Evolutionary conservation across 2,329 filamentous ascomycete genomes (phyloP), one percentile per base, ranked within the genome.

Genomic region (Coleophoma crateriformis): DNA sequence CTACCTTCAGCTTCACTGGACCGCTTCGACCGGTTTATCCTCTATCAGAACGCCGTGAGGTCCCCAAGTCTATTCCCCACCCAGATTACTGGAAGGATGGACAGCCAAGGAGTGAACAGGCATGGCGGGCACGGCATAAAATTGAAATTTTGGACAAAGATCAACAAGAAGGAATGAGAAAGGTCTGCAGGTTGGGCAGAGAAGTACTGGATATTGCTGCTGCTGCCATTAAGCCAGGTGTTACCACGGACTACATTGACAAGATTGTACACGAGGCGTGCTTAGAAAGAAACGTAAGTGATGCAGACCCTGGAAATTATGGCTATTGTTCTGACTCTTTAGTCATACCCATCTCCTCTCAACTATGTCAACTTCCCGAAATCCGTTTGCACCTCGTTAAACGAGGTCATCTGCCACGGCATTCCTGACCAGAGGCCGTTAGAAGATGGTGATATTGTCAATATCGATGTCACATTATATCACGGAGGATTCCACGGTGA

Each of bases 311-410:
- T 33, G 35, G 37, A 17, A 19, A 13, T 10, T n/a, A 10, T 33
- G 10, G 17, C 2, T 10, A 43, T 17, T 7, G 50, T 41, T 61
- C 64, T 50, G 65, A 44, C 11, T 20, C 10, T 15, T 42, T 54
- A 96, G 91, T 88, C 90, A 10, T 97, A 97, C 67, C 92, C 92
- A 0, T 96, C 92, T 1, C 90, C 92, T 1, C 75, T 97, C 33
- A 96, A 96, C 73, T 97, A 97, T 72, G 88, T 88, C 74, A 78
- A 91, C 69, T 99, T 97, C 71, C 94, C 94, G 57, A 99, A 99
- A 73, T 99, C 94, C 0, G 88, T 96, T 54, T 99, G 94, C 71
- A 97, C 92, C 3, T 97, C 92, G 3, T 73, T 88, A 45, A 99
- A 99, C 74, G 94, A 99, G 71, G 88, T 96, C 56, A 97, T 99